These are phyloP conservation scores for Botrytis cinerea DNA, from an alignment of 2,329 filamentous ascomycete genomes.

Conservation along the genomic window DNA sequence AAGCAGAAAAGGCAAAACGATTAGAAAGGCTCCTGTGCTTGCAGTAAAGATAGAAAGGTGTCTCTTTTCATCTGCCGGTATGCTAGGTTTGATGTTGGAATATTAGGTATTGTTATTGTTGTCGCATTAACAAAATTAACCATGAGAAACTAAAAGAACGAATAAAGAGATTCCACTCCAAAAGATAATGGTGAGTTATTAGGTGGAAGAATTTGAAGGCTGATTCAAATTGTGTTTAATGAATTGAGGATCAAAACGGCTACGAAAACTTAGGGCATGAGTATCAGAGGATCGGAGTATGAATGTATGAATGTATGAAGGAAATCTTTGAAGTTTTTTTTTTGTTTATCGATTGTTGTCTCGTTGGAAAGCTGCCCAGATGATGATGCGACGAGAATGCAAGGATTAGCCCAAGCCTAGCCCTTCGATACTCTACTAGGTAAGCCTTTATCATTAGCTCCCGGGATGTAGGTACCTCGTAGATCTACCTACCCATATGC, in stretches of 20 bases:
- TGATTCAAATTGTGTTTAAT: background rate
- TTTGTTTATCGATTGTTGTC: slow-evolving; percentile 2
- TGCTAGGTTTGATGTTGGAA: slow-evolving; percentile 15
- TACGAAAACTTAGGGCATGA: background rate
- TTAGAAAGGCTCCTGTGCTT: background rate
- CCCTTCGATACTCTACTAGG: background rate
- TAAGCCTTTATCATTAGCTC: slow-evolving; percentile 21
- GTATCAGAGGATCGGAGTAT: background rate
- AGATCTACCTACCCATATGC: background rate
- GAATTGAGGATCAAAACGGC: background rate
- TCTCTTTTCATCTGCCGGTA: background rate
- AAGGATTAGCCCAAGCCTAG: slow-evolving; percentile 21
- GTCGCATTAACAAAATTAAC: slow-evolving; percentile 14
- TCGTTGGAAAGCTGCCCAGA: slow-evolving; percentile 15
- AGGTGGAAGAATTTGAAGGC: background rate
- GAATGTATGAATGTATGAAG: background rate
- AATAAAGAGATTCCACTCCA: slow-evolving; percentile 13
- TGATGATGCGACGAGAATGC: slow-evolving; percentile 21
- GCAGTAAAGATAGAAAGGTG: slow-evolving; percentile 2
- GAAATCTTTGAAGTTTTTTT: background rate
- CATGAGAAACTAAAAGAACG: slow-evolving; percentile 9
- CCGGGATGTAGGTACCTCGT: slow-evolving; percentile 18
- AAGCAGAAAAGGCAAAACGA: background rate
- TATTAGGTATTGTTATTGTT: slow-evolving; percentile 18
- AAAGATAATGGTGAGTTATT: background rate